Evolutionary conservation across 352 stramenopile species (phyloP), one percentile per base, ranked within the genome.

Genomic region (Globisporangium parvum): DNA sequence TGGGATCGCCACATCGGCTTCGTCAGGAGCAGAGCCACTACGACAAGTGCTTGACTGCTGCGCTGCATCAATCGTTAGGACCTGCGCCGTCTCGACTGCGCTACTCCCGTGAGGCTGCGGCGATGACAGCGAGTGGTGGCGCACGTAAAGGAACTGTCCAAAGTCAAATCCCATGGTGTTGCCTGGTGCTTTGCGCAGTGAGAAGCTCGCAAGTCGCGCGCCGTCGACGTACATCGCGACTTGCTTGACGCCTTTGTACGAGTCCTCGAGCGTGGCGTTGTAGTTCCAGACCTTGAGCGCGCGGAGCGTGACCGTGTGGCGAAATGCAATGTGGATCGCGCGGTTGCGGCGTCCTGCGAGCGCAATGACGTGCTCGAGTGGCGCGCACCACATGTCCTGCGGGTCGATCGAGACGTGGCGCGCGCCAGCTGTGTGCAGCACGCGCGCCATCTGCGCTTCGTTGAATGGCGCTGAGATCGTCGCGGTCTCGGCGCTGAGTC

Each of bases 111-210:
- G 31, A 35, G 5, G 31, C 31, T 35, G 31, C 31, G 31, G 10
- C 31, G 31, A 10, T 6, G 6, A 6, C 31, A 35, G 31, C 31
- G 31, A 35, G 3, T 54, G 62, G 60, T 20, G 65, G 15, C 54
- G 69, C 14, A 88, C 57, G 53, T 87, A 75, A 37, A 96, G 57
- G 45, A 88, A 86, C 62, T 96, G 86, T 1, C 80, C 80, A 62
- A 92, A 96, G 57, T 96, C 86, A 47, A 95, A 93, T 28, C 84
- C 71, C 56, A 71, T 88, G 49, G 75, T 62, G 65, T 87, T 82
- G 4, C 83, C 84, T 6, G 83, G 80, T 0, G 87, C 85, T 44
- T 96, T 95, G 10, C 88, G 75, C 11, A 95, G 63, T 18, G 87
- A 85, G 37, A 76, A 81, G 20, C 70, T 72, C 26, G 60, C 69